Conservation (phyloP, 2,329 filamentous ascomycete species). For the Hypoxylon sp. region DNA sequence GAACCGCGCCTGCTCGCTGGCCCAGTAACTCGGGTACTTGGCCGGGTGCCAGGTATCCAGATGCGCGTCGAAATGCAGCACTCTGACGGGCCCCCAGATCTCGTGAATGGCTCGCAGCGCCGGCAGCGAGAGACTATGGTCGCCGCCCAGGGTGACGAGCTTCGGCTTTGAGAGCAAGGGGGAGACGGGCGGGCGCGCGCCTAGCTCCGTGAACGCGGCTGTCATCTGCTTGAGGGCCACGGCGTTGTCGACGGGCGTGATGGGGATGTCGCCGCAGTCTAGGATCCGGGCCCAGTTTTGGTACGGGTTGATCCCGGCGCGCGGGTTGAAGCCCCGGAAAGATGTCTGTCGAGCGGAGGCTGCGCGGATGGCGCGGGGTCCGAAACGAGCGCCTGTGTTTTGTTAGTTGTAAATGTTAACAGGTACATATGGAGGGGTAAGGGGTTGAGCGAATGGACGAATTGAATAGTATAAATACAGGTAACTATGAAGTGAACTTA, state of each 20-base stretch:
- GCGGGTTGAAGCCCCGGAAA: conserved; percentile 85
- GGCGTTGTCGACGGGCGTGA: conserved; percentile 88
- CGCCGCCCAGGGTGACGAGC: conserved; percentile 79
- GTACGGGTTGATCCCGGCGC: conserved; percentile 88
- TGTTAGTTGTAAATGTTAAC: too few species aligned
- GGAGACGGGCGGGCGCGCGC: conserved; percentile 57
- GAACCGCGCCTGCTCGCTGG: conserved; percentile 78
- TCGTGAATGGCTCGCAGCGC: conserved; percentile 76
- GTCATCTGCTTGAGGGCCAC: conserved; percentile 88
- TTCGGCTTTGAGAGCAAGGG: conserved; percentile 61
- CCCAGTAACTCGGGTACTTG: conserved; percentile 85
- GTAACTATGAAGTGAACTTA: conserved; percentile 53
- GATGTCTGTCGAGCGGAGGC: conserved; percentile 85
- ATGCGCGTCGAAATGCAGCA: conserved; percentile 84
- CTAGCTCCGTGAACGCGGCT: conserved; percentile 81
- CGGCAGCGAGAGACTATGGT: conserved; percentile 79
- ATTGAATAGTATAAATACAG: conserved; percentile 6
- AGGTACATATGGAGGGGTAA: background rate
- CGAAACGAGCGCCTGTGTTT: conserved; percentile 79
- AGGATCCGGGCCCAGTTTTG: conserved; percentile 79
- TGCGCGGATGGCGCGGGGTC: conserved; percentile 87
- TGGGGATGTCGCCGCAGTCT: conserved; percentile 92
- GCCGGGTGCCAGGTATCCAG: conserved; percentile 89
- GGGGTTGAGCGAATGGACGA: background rate
- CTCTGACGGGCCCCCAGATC: conserved; percentile 75